These are phyloP conservation scores for Inga oerstediana DNA, from an alignment of 306 rosid species.

Conservation along the genomic window DNA sequence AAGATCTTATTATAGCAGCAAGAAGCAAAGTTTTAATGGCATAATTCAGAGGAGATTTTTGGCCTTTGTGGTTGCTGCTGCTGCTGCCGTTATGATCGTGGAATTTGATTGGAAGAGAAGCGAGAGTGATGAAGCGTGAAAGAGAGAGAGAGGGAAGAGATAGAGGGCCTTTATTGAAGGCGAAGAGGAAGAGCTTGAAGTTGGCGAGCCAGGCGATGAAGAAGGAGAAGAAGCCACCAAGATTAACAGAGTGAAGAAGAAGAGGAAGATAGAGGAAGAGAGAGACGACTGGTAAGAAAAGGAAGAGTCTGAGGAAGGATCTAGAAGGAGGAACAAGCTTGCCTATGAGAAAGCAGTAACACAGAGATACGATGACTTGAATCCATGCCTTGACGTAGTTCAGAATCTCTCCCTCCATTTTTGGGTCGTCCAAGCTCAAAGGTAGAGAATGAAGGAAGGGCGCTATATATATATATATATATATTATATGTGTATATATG, in stretches of 20 bases:
- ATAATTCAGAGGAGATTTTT: constrained; percentile 8
- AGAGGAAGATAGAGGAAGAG: constrained; percentile 43
- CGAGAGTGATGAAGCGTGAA: not conserved
- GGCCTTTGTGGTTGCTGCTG: not conserved
- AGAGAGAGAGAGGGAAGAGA: constrained; percentile 34
- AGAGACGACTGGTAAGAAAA: not conserved
- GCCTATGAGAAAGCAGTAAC: constrained; percentile 31
- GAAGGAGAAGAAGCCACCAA: constrained; percentile 38
- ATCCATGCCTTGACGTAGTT: constrained; percentile 42
- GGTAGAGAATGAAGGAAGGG: too few species aligned
- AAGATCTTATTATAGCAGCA: not conserved
- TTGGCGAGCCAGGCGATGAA: constrained; percentile 49
- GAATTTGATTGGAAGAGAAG: too few species aligned
- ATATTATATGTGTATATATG: too few species aligned
- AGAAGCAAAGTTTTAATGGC: constrained; percentile 21
- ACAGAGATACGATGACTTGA: constrained; percentile 27
- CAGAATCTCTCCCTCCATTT: constrained; percentile 43
- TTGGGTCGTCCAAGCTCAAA: not conserved
- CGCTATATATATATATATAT: too few species aligned
- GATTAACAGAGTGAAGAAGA: constrained; percentile 34
- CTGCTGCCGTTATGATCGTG: too few species aligned
- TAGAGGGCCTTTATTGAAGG: constrained; percentile 45
- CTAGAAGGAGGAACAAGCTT: constrained; percentile 18
- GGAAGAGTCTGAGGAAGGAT: constrained; percentile 11
- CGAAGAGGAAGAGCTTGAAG: constrained; percentile 48